Evolutionary conservation across 108 stramenopile genomes (phyloP).

Genomic region (Discostella stelligeroides): DNA sequence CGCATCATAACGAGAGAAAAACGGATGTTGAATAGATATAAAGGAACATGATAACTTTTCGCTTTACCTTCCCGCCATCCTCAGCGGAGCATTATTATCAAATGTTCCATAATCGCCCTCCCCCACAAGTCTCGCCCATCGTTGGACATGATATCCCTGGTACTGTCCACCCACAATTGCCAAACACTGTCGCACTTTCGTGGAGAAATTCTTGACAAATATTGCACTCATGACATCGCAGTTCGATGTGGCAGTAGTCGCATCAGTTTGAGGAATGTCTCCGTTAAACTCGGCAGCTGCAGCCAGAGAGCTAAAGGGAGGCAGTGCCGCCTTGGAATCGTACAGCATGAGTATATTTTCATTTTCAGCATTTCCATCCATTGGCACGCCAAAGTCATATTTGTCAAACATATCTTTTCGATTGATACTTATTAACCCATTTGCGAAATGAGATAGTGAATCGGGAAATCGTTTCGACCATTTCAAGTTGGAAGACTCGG

Average conservation of each 20-base stretch:
- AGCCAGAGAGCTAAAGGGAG: conserved; percentile 9
- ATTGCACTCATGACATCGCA: conserved; percentile 51
- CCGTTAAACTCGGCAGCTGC: conserved; percentile 6
- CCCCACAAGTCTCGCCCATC: too few relatives aligned
- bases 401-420: conserved; percentile 18
- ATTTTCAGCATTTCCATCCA: conserved; percentile 21
- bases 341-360: conserved; percentile 43
- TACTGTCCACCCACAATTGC: too few relatives aligned
- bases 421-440: conserved; percentile 20
- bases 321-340: conserved; percentile 22
- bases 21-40: too few relatives aligned
- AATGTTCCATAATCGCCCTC: too few relatives aligned
- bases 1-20: too few relatives aligned
- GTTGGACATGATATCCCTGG: too few relatives aligned
- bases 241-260: conserved; percentile 43
- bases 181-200: conserved; percentile 27
- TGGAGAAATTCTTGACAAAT: conserved; percentile 36
- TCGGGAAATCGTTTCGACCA: conserved; percentile 1
- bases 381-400: conserved; percentile 41
- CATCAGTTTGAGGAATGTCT: conserved; percentile 18
- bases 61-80: too few relatives aligned
- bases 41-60: too few relatives aligned
- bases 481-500: background rate
- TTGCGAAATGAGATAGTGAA: conserved; percentile 19
- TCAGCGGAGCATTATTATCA: too few relatives aligned